These are phyloP conservation scores for Cetradonia linearis DNA, from an alignment of 495 filamentous ascomycete species.

Conservation along the genomic window DNA sequence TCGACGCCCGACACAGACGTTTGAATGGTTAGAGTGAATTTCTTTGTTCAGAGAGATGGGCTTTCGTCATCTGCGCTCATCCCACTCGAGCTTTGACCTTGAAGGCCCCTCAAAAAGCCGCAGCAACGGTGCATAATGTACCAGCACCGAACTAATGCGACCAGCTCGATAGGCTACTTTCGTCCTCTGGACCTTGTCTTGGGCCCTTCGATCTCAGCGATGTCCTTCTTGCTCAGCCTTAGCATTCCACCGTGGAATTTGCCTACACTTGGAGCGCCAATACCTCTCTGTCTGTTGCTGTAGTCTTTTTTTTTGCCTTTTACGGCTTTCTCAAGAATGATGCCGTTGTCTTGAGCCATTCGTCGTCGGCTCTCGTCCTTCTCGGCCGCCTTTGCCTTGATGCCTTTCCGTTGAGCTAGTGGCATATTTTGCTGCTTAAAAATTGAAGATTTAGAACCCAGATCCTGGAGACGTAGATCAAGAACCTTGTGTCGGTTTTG, in stretches of 20 bases:
- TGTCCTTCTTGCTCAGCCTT: conserved; percentile 66
- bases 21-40: not conserved
- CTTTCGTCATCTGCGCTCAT: not conserved
- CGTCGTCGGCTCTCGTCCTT: conserved; percentile 60
- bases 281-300: conserved; percentile 49
- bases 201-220: conserved; percentile 53
- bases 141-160: not conserved
- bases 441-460: conserved; percentile 69
- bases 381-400: conserved; percentile 49
- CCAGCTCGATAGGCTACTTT: not conserved
- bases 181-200: conserved; percentile 29
- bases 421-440: conserved; percentile 75
- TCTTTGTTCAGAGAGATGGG: not conserved
- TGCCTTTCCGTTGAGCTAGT: conserved; percentile 67
- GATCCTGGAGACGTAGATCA: conserved; percentile 67
- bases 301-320: conserved; percentile 36
- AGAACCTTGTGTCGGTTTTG: conserved; percentile 62
- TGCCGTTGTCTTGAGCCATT: conserved; percentile 81
- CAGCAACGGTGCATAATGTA: not conserved
- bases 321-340: conserved; percentile 61
- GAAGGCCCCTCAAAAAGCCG: not conserved
- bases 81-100: conserved; percentile 2
- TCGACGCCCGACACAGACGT: not conserved
- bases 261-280: conserved; percentile 67
- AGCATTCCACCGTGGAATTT: conserved; percentile 71